phyloP scores from a whole-genome alignment of 192 early-diverging fungal species.

The Backusella westeae region DNA sequence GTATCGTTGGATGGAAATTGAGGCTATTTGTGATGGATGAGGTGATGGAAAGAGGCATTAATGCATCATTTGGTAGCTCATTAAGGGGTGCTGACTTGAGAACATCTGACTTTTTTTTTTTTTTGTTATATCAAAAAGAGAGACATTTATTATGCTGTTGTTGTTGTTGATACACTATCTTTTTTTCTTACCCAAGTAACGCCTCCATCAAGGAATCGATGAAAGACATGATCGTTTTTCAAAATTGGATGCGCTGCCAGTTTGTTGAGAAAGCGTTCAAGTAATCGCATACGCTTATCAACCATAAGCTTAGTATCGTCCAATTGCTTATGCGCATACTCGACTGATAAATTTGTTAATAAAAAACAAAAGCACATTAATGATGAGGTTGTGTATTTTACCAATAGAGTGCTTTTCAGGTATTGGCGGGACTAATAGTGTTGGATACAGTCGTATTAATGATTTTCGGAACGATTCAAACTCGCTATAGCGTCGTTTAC shows the following conservation, averaged over 20 bases:
- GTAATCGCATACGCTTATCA: slow-evolving; percentile 83
- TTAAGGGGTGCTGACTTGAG: background rate
- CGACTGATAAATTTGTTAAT: slow-evolving; percentile 26
- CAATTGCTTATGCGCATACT: slow-evolving; percentile 73
- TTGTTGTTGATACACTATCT: too few relatives aligned
- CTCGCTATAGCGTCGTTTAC: slow-evolving; percentile 80
- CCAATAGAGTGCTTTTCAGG: slow-evolving; percentile 93
- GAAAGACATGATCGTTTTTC: slow-evolving; percentile 81
- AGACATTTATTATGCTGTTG: background rate
- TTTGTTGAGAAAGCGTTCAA: slow-evolving; percentile 90
- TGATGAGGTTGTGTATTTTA: slow-evolving; percentile 28
- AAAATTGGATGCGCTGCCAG: slow-evolving; percentile 82
- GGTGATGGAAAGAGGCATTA: background rate
- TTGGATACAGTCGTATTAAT: slow-evolving; percentile 77
- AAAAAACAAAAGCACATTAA: background rate
- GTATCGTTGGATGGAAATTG: background rate
- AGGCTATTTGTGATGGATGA: slow-evolving; percentile 1
- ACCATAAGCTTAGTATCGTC: slow-evolving; percentile 82
- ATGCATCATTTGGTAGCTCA: background rate
- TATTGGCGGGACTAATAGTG: slow-evolving; percentile 86
- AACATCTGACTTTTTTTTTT: background rate
- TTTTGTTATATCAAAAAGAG: background rate
- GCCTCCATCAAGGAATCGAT: slow-evolving; percentile 81
- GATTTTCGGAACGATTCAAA: slow-evolving; percentile 85
- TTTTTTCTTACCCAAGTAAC: slow-evolving; percentile 55